Percentiles rank a stretch among this genome's conserved stretches.
Evolutionary conservation across 768 basidiomycete species (phyloP).

Genomic region (Phanerodontia chrysosporium): DNA sequence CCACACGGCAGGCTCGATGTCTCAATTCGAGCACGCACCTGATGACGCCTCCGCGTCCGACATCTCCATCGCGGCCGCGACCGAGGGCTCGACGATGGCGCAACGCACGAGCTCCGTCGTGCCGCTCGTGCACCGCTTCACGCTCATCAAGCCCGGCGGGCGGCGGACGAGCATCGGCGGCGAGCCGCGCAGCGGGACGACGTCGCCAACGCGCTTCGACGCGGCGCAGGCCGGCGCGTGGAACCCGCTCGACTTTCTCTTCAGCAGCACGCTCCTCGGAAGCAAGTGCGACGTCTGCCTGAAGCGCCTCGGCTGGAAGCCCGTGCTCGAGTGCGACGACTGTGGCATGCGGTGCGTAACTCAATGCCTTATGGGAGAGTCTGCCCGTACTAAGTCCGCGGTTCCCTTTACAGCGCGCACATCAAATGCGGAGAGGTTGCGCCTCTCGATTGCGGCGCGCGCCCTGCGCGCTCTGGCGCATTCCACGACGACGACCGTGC

Average conservation of each 20-base stretch:
- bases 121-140: constrained; percentile 78
- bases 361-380: not conserved
- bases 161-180: constrained; percentile 35
- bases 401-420: constrained; percentile 55
- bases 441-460: constrained; percentile 73
- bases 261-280: constrained; percentile 65
- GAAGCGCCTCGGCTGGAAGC: constrained; percentile 84
- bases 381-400: not conserved
- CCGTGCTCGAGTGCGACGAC: constrained; percentile 84
- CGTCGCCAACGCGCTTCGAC: constrained; percentile 27
- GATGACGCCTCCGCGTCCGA: constrained; percentile 17
- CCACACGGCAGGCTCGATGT: constrained; percentile 52
- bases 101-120: constrained; percentile 29
- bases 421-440: constrained; percentile 84
- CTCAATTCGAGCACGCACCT: constrained; percentile 5
- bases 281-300: constrained; percentile 80
- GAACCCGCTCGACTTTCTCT: constrained; percentile 78
- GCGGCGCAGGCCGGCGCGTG: constrained; percentile 39
- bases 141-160: constrained; percentile 74
- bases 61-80: constrained; percentile 58
- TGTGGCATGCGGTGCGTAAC: constrained; percentile 72
- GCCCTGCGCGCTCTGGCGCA: constrained; percentile 26
- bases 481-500: constrained; percentile 1
- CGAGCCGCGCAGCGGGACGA: constrained; percentile 26
- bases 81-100: constrained; percentile 65